Evolutionary conservation across 495 filamentous ascomycete species (phyloP).

Genomic region (Pseudoneurospora amorphoporcata): DNA sequence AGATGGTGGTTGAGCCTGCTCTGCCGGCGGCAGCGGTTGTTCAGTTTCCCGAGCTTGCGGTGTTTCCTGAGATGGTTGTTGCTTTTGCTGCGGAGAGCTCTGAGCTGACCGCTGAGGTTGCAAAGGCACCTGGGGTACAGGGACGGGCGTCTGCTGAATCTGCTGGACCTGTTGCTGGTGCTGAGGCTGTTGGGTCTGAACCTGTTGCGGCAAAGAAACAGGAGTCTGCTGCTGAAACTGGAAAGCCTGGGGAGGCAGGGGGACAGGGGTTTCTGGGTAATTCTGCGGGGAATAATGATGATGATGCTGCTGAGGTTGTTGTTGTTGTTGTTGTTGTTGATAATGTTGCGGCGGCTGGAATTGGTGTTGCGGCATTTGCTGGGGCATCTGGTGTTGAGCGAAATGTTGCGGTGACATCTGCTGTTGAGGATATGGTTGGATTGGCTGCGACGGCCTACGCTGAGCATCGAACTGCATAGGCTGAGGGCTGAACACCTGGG

Average conservation of each 20-base stretch:
- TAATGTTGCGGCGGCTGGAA: neutral
- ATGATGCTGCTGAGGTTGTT: neutral
- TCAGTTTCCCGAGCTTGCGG: constrained; percentile 1
- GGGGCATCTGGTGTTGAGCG: neutral
- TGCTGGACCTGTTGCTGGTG: constrained; percentile 1
- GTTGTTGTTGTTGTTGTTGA: neutral
- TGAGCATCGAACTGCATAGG: neutral
- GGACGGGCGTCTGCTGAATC: neutral
- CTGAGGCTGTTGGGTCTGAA: neutral
- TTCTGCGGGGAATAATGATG: neutral
- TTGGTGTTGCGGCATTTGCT: constrained; percentile 5
- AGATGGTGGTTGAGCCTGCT: neutral
- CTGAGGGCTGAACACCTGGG: neutral
- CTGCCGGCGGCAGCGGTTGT: neutral
- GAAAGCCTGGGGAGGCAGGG: neutral
- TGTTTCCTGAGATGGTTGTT: constrained; percentile 2
- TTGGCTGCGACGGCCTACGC: neutral
- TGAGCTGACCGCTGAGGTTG: neutral
- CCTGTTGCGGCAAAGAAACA: neutral
- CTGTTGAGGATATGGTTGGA: neutral
- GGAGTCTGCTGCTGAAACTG: neutral
- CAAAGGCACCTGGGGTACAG: neutral
- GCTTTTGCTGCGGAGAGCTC: constrained; percentile 1
- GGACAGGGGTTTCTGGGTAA: neutral
- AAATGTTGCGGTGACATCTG: neutral